Evolutionary conservation across 1,139 yeast genomes (phyloP).

Genomic region (Magnusiomyces clavatus): DNA sequence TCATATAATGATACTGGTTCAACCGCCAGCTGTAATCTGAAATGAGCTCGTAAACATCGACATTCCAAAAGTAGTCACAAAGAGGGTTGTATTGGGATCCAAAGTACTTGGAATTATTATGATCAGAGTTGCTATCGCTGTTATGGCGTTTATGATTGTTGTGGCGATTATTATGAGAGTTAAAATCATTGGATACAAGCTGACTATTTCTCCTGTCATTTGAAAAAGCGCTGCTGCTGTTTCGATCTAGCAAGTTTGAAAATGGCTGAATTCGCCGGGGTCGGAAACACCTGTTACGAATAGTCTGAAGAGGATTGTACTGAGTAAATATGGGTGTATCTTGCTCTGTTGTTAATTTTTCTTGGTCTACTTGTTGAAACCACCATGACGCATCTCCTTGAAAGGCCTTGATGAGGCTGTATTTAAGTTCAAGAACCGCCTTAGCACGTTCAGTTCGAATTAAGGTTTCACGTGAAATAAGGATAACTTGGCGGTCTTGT

Average conservation of each 20-base stretch:
- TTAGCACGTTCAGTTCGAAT: conserved; percentile 2
- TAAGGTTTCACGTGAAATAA: conserved; percentile 3
- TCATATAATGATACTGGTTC: conserved; percentile 55
- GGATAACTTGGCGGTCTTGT: neutral
- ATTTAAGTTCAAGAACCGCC: conserved; percentile 1
- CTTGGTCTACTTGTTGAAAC: conserved; percentile 1
- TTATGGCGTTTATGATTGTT: conserved; percentile 8
- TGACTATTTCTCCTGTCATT: neutral
- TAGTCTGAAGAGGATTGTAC: conserved; percentile 7
- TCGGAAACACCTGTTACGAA: conserved; percentile 1
- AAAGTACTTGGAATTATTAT: neutral
- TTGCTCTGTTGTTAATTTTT: neutral
- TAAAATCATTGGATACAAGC: neutral
- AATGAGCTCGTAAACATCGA: conserved; percentile 54
- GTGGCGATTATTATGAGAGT: conserved; percentile 18
- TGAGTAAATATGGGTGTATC: neutral
- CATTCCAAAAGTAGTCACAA: conserved; percentile 47
- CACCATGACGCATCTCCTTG: conserved; percentile 1
- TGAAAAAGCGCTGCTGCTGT: neutral
- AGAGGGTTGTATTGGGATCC: conserved; percentile 11
- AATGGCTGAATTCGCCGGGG: neutral
- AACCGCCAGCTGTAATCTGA: conserved; percentile 62
- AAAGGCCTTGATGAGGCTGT: neutral
- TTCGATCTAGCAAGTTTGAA: neutral
- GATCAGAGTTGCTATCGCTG: neutral